Conservation (phyloP, 371 early-diverging fungal species). For the Mucor mucedo region DNA sequence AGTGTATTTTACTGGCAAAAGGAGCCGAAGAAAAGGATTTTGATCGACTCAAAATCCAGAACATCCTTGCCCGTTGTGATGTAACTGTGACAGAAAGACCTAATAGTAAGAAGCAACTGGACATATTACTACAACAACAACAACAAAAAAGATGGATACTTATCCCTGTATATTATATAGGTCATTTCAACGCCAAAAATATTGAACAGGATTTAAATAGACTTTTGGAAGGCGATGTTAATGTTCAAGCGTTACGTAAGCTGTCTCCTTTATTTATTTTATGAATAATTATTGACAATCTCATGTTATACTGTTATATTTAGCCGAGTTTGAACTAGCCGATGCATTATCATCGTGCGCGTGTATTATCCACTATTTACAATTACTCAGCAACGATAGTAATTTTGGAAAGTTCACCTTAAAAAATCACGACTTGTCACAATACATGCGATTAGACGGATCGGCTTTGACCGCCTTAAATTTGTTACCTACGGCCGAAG, state of each 20-base stretch:
- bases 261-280: background rate
- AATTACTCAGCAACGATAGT: slow-evolving; percentile 75
- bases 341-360: slow-evolving; percentile 80
- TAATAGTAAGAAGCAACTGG: slow-evolving; percentile 28
- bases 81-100: slow-evolving; percentile 75
- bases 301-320: background rate
- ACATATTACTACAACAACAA: too few species aligned
- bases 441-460: slow-evolving; percentile 92
- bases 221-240: slow-evolving; percentile 72
- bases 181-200: slow-evolving; percentile 71
- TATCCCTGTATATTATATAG: background rate
- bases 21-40: slow-evolving; percentile 55
- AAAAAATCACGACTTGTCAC: slow-evolving; percentile 76
- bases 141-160: too few species aligned
- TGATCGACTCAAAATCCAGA: slow-evolving; percentile 69
- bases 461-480: slow-evolving; percentile 91
- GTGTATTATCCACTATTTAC: slow-evolving; percentile 77
- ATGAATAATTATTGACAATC: background rate
- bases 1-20: slow-evolving; percentile 77
- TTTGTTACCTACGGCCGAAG: slow-evolving; percentile 79
- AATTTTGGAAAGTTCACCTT: slow-evolving; percentile 79
- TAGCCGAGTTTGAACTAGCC: slow-evolving; percentile 84
- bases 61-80: slow-evolving; percentile 75
- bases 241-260: slow-evolving; percentile 71
- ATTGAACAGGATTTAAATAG: slow-evolving; percentile 88